Conservation (phyloP, 73 alveolate species). For the Uronychia setigera region DNA sequence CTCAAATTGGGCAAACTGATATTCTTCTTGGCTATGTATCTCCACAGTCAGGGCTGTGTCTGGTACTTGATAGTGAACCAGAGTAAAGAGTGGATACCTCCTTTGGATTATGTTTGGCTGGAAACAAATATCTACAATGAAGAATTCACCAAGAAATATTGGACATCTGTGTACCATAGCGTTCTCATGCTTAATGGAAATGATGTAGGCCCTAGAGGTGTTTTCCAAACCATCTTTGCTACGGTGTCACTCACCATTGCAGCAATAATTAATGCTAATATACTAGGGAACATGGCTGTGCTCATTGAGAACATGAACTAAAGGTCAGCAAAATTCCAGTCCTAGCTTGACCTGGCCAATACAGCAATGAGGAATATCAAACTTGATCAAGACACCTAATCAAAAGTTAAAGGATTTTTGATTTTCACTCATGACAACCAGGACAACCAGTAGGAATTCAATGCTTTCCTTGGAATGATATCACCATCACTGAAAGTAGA, state of each 20-base stretch:
- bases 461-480: conserved; percentile 43
- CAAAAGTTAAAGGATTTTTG: conserved; percentile 42
- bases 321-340: conserved; percentile 42
- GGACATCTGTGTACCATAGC: conserved; percentile 44
- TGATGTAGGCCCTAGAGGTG: conserved; percentile 64
- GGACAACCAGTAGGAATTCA: conserved; percentile 47
- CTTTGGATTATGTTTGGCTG: conserved; percentile 10
- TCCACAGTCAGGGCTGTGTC: conserved; percentile 49
- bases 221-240: conserved; percentile 33
- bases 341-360: conserved; percentile 40
- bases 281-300: conserved; percentile 62
- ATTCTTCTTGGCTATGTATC: conserved; percentile 20
- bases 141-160: conserved; percentile 27
- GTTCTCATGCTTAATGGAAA: conserved; percentile 68
- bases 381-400: conserved; percentile 15
- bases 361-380: conserved; percentile 61
- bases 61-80: conserved; percentile 40
- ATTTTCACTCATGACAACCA: conserved; percentile 26
- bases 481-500: conserved; percentile 43
- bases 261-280: conserved; percentile 43
- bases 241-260: conserved; percentile 31
- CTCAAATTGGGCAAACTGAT: conserved; percentile 20
- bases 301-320: conserved; percentile 19
- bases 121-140: conserved; percentile 3
- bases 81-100: conserved; percentile 29